phyloP scores from a whole-genome alignment of 1,284 basidiomycete genomes.

The Crucibulum cyathiforme region DNA sequence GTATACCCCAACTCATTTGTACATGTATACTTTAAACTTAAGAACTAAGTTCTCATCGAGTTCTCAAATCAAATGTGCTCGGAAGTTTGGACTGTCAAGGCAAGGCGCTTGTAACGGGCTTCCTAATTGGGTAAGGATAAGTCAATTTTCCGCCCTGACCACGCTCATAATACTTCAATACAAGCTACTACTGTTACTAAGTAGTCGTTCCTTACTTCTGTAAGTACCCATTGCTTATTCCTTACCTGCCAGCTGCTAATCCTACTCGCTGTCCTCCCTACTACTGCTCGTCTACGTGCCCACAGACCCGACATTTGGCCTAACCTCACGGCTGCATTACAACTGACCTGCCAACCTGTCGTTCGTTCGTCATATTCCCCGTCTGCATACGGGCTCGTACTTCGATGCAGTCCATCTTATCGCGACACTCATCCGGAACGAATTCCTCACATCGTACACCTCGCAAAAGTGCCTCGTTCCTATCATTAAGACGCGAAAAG shows the following conservation, averaged over 20 bases:
- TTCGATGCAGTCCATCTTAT: constrained; percentile 43
- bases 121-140: not conserved
- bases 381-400: not conserved
- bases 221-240: not conserved
- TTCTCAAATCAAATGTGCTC: no score
- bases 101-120: no score
- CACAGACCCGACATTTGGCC: no score
- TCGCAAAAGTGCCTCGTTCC: constrained; percentile 58
- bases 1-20: not conserved
- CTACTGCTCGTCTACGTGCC: not conserved
- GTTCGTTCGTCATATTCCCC: no score
- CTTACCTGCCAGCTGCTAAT: not conserved
- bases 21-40: no score
- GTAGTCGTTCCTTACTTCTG: not conserved
- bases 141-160: not conserved
- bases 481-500: constrained; percentile 61
- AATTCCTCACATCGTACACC: constrained; percentile 44
- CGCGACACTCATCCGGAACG: constrained; percentile 38
- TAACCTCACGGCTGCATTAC: no score
- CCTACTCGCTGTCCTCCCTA: not conserved
- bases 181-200: not conserved
- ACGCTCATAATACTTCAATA: not conserved
- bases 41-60: no score
- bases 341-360: no score
- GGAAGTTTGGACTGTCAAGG: no score